Base-by-base conservation (phyloP, 1,139 yeast genomes). In the Zygotorulaspora mrakii region DNA sequence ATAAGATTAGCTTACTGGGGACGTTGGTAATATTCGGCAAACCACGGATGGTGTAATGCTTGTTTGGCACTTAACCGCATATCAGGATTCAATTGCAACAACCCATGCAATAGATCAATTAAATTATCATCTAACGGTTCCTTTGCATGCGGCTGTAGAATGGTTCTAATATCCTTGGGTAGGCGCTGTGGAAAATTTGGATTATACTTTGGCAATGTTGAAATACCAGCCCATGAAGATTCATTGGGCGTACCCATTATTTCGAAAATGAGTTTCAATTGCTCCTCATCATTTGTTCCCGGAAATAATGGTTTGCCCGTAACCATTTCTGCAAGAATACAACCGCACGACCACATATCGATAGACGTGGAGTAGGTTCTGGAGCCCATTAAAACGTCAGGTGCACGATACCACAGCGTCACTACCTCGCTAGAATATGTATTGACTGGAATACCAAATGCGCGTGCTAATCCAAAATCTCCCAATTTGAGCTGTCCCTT, bases 261-360 rank as follows among this genome's bases (percentile, higher is more conserved):
- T 55, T 91, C 79, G 66, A 91, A 91, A 40, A 91, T 94, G 59
- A 85, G 79, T 55, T 79, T 76, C 56, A 91, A 70, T 64, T 91
- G 97, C 65, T 91, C 98, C 43, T 91, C 97, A 62, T 91, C 94
- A 32, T 95, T 87, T 6, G 94, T 79, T 2, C 99, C 99, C 1
- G 98, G 96, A 63, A 91, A 91, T 42, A 91, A 68, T 0, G 99
- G 96, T 54, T 91, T 82, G n/a, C 98, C 98, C 7, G 96, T 86
- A 53, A 91, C 82, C 98, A 91, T 91, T 62, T 91, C 99, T 1
- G 97, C 97, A 61, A 91, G 73, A 40, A 91, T 91, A 66, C 98
- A 91, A 9, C 99, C 99, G 16, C 96, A 94, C 20, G 96, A 87
- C 99, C 99, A 91, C 67, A 91, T 88, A 65, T 91, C 99, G 48